Percentiles rank a stretch among this genome's conserved stretches.
phyloP scores from a whole-genome alignment of 2,329 filamentous ascomycete species.

The Aureobasidium sp. region DNA sequence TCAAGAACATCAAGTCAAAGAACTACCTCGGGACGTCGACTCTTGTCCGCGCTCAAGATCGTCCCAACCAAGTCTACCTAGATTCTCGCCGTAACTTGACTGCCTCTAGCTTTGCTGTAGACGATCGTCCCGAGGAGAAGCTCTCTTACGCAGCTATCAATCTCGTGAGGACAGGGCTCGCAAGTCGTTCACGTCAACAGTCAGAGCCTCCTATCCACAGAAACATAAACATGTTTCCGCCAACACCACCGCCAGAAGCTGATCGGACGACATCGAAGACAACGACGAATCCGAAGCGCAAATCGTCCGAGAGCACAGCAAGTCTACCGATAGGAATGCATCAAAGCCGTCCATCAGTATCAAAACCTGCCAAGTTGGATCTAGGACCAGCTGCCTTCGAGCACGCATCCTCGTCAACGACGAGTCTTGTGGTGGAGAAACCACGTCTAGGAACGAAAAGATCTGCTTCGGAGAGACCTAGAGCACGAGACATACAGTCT shows the following conservation, averaged over 20 bases:
- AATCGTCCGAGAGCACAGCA: constrained; percentile 39
- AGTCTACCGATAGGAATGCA: constrained; percentile 30
- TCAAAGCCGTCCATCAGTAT: constrained; percentile 38
- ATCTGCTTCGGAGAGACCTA: constrained; percentile 35
- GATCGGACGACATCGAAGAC: constrained; percentile 29
- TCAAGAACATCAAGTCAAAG: constrained; percentile 95
- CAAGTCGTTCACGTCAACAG: constrained; percentile 68
- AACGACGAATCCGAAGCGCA: constrained; percentile 18
- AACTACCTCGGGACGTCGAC: constrained; percentile 97
- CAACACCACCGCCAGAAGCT: constrained; percentile 93
- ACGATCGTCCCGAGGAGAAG: constrained; percentile 75
- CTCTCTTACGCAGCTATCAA: constrained; percentile 91
- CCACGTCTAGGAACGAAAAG: constrained; percentile 31
- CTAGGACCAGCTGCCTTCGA: constrained; percentile 43
- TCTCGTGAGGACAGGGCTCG: constrained; percentile 77
- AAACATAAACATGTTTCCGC: constrained; percentile 74
- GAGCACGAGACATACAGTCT: neutral
- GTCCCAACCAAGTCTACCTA: constrained; percentile 18
- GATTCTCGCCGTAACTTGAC: constrained; percentile 24
- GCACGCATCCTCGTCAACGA: neutral
- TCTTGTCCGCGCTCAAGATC: constrained; percentile 63
- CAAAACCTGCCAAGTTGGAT: constrained; percentile 42
- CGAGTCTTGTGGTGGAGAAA: constrained; percentile 1
- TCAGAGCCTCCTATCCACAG: constrained; percentile 74
- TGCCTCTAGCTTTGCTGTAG: constrained; percentile 46